Conservation (phyloP, 2,329 filamentous ascomycete genomes). For the Colletotrichum siamense region DNA sequence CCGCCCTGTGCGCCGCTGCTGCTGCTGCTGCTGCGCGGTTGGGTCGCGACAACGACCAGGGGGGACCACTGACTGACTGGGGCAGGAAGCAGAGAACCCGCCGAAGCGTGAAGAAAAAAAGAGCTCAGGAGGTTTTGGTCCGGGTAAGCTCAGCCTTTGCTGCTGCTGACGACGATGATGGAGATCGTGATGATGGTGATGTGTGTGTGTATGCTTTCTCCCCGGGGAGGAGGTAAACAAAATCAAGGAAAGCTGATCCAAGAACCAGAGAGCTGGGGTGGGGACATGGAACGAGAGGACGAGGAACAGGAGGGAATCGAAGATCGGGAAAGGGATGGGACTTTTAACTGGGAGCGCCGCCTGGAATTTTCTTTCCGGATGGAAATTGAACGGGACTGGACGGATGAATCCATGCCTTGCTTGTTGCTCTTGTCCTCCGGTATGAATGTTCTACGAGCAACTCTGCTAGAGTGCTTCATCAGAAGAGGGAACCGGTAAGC, state of each 20-base stretch:
- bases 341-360: neutral
- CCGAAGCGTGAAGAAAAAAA: neutral
- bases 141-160: neutral
- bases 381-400: neutral
- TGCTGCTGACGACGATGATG: neutral
- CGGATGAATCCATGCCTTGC: neutral
- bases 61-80: neutral
- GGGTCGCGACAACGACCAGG: neutral
- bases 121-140: constrained; percentile 18
- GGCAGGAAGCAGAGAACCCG: neutral
- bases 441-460: too few relatives aligned
- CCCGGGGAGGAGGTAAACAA: neutral
- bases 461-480: too few relatives aligned
- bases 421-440: neutral
- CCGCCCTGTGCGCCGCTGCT: neutral
- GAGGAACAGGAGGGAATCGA: neutral
- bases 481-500: neutral
- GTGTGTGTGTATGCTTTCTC: neutral
- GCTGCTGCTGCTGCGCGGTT: neutral
- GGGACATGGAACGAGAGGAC: neutral
- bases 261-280: neutral
- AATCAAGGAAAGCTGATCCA: constrained; percentile 7
- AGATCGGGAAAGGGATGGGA: constrained; percentile 6
- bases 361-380: neutral
- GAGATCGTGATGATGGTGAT: neutral